Conservation (phyloP, 257 asterid species). For the Cruciata laevipes region DNA sequence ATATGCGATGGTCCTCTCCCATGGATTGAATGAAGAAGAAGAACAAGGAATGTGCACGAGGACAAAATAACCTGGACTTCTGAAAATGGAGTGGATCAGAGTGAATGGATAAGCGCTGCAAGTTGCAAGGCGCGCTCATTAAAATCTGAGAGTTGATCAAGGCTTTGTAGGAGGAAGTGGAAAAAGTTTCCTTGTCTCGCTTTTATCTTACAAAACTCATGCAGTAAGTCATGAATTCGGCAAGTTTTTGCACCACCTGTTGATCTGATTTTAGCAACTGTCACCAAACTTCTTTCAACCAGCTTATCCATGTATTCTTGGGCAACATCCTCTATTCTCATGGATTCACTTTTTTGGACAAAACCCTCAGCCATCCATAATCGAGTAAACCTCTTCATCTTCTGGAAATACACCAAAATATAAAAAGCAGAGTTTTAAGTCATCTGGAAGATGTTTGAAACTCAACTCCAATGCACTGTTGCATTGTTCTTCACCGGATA, state of each 20-base stretch:
- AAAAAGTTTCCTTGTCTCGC: background rate
- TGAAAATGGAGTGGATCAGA: background rate
- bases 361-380: background rate
- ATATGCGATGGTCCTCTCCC: background rate
- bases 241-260: background rate
- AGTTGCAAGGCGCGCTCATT: background rate
- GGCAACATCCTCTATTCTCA: background rate
- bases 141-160: background rate
- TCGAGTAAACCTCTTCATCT: background rate
- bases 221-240: background rate
- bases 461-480: background rate
- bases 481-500: background rate
- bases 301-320: background rate
- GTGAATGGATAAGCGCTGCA: background rate
- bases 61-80: background rate
- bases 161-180: background rate
- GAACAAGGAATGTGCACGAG: background rate
- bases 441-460: background rate
- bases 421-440: background rate
- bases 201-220: background rate
- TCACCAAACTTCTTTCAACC: background rate
- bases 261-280: background rate
- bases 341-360: background rate
- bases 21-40: background rate
- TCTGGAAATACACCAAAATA: background rate